Base-by-base conservation (phyloP, 1,139 yeast species). In the Torulaspora globosa region DNA sequence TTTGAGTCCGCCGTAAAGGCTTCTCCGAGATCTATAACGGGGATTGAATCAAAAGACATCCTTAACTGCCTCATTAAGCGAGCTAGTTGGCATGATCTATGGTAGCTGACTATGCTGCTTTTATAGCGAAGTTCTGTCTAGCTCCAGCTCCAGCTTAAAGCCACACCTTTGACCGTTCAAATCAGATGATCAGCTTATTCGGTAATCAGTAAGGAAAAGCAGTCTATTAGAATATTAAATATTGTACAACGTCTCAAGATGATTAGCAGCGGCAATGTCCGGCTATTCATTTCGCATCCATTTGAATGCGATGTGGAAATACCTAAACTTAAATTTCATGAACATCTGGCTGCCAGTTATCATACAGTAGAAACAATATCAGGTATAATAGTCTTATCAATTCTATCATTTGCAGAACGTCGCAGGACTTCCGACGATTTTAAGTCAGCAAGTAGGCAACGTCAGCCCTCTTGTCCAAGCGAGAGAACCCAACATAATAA, bases 401-500 rank as follows among this genome's bases (percentile, higher is more conserved):
- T 21, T 6, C 23, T 3, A 6, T 21, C 8, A 21, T 4, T 21
- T 12, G 16, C 32, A 29, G 16, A 29, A 15, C 18, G 4, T 3
- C 11, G 14, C 16, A 12, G 14, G n/a, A 9, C 5, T 29, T 14
- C 11, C 5, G 4, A 27, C 6, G 12, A 2, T 3, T 29, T 15
- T 12, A 4, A 8, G 9, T 11, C 19, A 31, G 21, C 34, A 31
- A 9, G 12, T 15, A 3, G 34, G 16, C 5, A 8, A 7, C 11
- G 57, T 56, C 12, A 62, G 41, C 5, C 66, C 66, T 43, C 55
- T 55, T 7, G 63, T 55, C 69, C 67, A 63, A 2, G 63, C 54
- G 54, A 78, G 81, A 2, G 79, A 66, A 0, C 88, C 88, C 31
- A 79, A 58, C 1, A 75, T 70, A 19, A 81, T 47, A 7, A 81